Conservation (phyloP, 371 early-diverging fungal genomes). For the Syncephalis fuscata region DNA sequence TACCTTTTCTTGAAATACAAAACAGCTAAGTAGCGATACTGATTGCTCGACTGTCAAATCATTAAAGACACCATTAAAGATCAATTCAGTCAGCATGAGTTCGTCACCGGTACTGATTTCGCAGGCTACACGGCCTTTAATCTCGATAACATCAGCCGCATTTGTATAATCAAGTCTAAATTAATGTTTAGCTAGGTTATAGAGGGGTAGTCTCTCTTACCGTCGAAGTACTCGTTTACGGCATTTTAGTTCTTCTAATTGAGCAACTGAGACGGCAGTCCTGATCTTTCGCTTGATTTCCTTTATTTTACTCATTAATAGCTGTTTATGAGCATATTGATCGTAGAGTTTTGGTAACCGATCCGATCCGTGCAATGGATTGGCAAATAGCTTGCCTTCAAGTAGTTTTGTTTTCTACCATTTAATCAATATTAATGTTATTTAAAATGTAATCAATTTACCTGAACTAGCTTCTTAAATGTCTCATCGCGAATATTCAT, state of each 20-base stretch:
- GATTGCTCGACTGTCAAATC: conserved; percentile 82
- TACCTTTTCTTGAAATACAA: conserved; percentile 84
- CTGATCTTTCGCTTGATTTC: conserved; percentile 46
- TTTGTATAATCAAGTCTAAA: conserved; percentile 68
- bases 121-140: conserved; percentile 98
- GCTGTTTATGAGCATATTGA: conserved; percentile 46
- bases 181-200: not conserved
- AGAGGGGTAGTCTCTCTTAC: conserved; percentile 7
- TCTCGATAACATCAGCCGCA: conserved; percentile 69
- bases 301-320: conserved; percentile 30
- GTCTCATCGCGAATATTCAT: conserved; percentile 73
- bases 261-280: conserved; percentile 65
- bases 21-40: conserved; percentile 86
- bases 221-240: conserved; percentile 77
- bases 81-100: conserved; percentile 95
- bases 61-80: conserved; percentile 96
- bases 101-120: conserved; percentile 98
- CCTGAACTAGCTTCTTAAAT: conserved; percentile 52
- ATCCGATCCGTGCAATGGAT: conserved; percentile 32
- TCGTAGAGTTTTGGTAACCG: conserved; percentile 39
- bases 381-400: conserved; percentile 37
- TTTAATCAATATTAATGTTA: not conserved
- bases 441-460: conserved; percentile 7
- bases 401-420: conserved; percentile 45
- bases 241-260: conserved; percentile 84